Percentiles rank a stretch among this genome's conserved stretches.
Conservation (phyloP, 116 monocot species). For the Phalaenopsis hybrid region DNA sequence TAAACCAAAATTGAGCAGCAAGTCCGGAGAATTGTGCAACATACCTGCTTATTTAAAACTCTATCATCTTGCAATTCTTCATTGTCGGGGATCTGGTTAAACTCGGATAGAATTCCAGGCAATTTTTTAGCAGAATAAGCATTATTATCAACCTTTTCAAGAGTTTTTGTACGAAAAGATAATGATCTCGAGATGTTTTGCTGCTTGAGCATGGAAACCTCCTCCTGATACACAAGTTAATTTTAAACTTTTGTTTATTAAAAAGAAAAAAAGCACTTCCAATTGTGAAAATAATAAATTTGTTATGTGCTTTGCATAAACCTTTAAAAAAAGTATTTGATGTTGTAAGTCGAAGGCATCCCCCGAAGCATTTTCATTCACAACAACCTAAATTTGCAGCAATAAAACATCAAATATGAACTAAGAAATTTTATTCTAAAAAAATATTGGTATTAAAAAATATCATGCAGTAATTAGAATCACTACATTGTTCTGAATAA, state of each 20-base stretch:
- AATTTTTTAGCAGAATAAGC: constrained; percentile 14
- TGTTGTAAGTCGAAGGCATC: constrained; percentile 61
- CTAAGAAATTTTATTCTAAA: too few relatives aligned
- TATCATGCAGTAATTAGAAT: not conserved
- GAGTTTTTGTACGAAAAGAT: constrained; percentile 34
- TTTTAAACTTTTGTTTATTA: not conserved
- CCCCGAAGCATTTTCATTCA: constrained; percentile 91
- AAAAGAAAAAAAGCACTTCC: not conserved
- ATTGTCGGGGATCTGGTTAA: constrained; percentile 14
- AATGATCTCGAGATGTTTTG: constrained; percentile 74
- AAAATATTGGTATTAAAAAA: too few relatives aligned
- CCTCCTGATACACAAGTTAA: constrained; percentile 51
- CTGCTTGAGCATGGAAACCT: constrained; percentile 57
- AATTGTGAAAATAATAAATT: not conserved
- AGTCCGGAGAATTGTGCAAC: not conserved
- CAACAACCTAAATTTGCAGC: constrained; percentile 50
- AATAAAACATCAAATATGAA: not conserved
- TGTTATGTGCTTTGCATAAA: constrained; percentile 1
- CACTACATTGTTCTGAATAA: constrained; percentile 91
- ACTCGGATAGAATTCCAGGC: constrained; percentile 8
- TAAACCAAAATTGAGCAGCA: not conserved
- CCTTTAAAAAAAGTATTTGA: constrained; percentile 77
- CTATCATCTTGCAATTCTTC: constrained; percentile 14
- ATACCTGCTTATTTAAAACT: constrained; percentile 68
- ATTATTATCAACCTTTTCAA: constrained; percentile 21